Conservation (phyloP, 2,329 filamentous ascomycete species). For the Sclerotinia minor region DNA sequence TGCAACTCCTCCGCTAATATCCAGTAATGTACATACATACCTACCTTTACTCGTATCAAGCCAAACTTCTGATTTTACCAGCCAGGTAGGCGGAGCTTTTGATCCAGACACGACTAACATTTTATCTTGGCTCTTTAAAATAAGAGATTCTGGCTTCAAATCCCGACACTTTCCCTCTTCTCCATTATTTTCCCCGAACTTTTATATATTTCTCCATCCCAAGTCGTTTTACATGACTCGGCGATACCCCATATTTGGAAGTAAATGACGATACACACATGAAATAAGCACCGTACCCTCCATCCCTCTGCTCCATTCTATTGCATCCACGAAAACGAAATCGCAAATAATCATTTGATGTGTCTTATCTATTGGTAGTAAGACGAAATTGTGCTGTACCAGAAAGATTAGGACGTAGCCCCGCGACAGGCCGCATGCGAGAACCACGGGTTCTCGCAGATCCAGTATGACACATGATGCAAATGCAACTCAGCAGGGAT, state of each 20-base stretch:
- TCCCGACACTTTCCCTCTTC: conserved; percentile 4
- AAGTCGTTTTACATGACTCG: conserved; percentile 22
- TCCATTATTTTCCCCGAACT: not conserved
- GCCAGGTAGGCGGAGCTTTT: not conserved
- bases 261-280: conserved; percentile 14
- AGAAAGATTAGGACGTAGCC: conserved; percentile 4
- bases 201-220: not conserved
- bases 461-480: conserved; percentile 29
- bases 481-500: conserved; percentile 21
- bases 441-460: conserved; percentile 31
- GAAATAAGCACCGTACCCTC: conserved; percentile 7
- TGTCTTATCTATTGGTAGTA: conserved; percentile 8
- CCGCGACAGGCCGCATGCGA: conserved; percentile 26
- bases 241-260: not conserved
- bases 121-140: not conserved
- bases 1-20: not conserved
- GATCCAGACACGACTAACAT: not conserved
- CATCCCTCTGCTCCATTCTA: not conserved
- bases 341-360: not conserved
- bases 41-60: not conserved
- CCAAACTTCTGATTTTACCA: no score
- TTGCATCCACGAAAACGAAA: conserved; percentile 1
- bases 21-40: not conserved
- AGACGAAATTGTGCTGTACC: not conserved
- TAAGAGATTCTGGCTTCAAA: not conserved